Evolutionary conservation across 331 rosid genomes (phyloP).

Genomic region (Malus hybrid): DNA sequence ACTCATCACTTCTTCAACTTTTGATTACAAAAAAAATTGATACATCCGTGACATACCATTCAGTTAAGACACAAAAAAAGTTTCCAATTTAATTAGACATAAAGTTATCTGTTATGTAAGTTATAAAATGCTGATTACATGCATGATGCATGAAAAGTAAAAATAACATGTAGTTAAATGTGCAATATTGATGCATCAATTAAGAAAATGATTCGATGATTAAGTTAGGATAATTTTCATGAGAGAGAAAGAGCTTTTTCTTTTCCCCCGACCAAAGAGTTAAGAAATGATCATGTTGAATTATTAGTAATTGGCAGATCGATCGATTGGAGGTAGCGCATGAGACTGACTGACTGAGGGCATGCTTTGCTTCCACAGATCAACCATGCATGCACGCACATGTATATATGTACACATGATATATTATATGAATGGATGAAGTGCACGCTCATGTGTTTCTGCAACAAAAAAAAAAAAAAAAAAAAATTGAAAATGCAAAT

Average conservation of each 20-base stretch:
- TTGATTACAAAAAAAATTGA: neutral
- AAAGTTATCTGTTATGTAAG: neutral
- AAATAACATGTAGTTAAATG: neutral
- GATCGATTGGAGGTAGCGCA: neutral
- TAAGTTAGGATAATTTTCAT: neutral
- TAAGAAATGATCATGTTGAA: constrained; percentile 12
- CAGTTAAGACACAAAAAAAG: neutral
- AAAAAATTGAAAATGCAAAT: neutral
- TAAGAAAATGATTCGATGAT: constrained; percentile 6
- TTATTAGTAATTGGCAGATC: constrained; percentile 13
- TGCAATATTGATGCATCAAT: neutral
- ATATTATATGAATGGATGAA: neutral
- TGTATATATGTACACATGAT: neutral
- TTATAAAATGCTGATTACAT: neutral
- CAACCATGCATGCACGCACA: neutral
- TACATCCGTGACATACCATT: neutral
- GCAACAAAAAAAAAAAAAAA: neutral
- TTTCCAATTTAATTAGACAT: neutral
- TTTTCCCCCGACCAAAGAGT: constrained; percentile 19
- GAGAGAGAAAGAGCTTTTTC: neutral
- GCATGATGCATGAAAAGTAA: neutral
- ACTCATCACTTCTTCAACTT: neutral
- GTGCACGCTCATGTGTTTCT: constrained; percentile 29
- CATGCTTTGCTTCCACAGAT: neutral
- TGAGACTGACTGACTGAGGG: neutral